Conservation (phyloP, 1,139 yeast genomes). For the Geotrichum histeridarum region DNA sequence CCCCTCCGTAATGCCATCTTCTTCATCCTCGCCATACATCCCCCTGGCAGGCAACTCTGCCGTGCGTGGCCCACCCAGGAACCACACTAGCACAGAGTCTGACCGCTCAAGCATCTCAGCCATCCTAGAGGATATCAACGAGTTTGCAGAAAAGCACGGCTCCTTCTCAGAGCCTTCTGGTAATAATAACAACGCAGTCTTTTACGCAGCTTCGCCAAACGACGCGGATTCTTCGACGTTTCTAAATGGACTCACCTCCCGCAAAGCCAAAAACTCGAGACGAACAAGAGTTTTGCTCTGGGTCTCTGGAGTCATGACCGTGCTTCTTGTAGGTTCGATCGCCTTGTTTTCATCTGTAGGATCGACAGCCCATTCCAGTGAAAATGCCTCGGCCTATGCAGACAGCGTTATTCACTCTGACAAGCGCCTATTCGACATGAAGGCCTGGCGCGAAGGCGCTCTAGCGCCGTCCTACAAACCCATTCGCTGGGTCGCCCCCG, state of each 20-base stretch:
- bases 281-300: not conserved
- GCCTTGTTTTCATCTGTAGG: slow-evolving; percentile 6
- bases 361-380: not conserved
- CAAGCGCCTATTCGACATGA: slow-evolving; percentile 14
- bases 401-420: slow-evolving; percentile 3
- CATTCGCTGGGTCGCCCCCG: slow-evolving; percentile 18
- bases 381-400: not conserved
- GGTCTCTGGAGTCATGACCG: not conserved
- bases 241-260: not conserved
- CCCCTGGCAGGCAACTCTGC: not conserved
- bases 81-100: slow-evolving; percentile 6
- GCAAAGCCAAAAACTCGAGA: not conserved
- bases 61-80: not conserved
- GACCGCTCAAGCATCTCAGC: slow-evolving; percentile 17
- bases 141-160: slow-evolving; percentile 12
- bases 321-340: not conserved
- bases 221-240: slow-evolving; percentile 2
- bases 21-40: not conserved
- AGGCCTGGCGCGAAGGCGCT: slow-evolving; percentile 15
- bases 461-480: slow-evolving; percentile 14
- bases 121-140: slow-evolving; percentile 16
- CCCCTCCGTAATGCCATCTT: not conserved
- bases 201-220: not conserved
- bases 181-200: slow-evolving; percentile 1
- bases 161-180: not conserved